Evolutionary conservation across 1,284 basidiomycete species (phyloP).

Genomic region (Ustilago trichophora): DNA sequence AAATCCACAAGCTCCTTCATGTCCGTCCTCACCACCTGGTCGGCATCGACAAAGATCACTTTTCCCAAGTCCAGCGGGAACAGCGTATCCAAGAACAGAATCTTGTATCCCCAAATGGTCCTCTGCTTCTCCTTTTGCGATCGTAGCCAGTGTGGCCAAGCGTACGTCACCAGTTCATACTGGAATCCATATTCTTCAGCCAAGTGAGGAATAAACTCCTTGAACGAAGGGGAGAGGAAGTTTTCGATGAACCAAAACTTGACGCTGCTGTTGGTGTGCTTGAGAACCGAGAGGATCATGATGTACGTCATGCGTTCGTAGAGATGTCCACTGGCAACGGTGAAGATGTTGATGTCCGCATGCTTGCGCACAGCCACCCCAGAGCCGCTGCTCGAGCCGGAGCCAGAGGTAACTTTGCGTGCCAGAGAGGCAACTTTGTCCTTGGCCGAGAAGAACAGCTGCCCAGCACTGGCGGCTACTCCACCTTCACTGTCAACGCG

Average conservation of each 20-base stretch:
- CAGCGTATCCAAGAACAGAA: constrained; percentile 95
- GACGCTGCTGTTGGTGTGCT: constrained; percentile 88
- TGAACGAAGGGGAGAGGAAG: constrained; percentile 95
- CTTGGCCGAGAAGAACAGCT: constrained; percentile 17
- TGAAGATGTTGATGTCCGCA: constrained; percentile 94
- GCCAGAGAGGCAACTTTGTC: constrained; percentile 13
- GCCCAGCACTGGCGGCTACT: background rate
- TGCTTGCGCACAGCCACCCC: constrained; percentile 15
- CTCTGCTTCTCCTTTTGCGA: constrained; percentile 95
- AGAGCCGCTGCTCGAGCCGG: background rate
- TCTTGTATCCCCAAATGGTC: constrained; percentile 99
- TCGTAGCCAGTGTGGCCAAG: constrained; percentile 98
- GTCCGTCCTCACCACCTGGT: constrained; percentile 87
- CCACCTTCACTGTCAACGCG: background rate
- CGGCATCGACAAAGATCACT: constrained; percentile 96
- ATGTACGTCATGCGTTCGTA: constrained; percentile 98
- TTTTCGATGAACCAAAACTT: constrained; percentile 99
- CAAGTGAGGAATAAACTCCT: constrained; percentile 93
- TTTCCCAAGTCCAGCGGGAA: constrained; percentile 98
- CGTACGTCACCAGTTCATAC: constrained; percentile 97
- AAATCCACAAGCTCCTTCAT: constrained; percentile 89
- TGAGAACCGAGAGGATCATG: constrained; percentile 95
- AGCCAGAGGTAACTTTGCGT: background rate
- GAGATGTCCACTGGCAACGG: constrained; percentile 91
- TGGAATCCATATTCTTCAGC: constrained; percentile 89